phyloP scores from a whole-genome alignment of 768 basidiomycete species.

The Suillus hirtellus region DNA sequence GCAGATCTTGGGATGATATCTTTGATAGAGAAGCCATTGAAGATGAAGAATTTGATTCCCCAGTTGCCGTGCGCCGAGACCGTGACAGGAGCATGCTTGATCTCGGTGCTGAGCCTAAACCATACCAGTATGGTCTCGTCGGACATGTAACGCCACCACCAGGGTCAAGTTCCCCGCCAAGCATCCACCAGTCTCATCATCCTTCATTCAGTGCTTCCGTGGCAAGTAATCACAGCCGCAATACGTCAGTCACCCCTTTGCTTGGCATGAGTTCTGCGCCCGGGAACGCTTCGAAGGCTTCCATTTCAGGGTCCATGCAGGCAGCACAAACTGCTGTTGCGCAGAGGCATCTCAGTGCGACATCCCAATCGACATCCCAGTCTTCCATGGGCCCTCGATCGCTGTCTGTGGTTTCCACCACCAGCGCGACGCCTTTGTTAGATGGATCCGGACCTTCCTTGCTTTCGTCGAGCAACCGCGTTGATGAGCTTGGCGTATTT shows the following conservation, averaged over 20 bases:
- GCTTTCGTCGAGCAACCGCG: conserved; percentile 16
- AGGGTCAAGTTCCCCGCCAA: conserved; percentile 31
- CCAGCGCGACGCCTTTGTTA: conserved; percentile 6
- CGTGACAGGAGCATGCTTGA: conserved; percentile 32
- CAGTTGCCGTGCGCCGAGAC: conserved; percentile 19
- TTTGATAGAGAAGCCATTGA: conserved; percentile 43
- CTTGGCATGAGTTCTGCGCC: conserved; percentile 19
- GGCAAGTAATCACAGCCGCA: conserved; percentile 22
- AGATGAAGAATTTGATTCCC: conserved; percentile 27
- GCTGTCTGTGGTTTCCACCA: conserved; percentile 22
- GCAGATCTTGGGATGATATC: conserved; percentile 51
- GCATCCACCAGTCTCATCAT: conserved; percentile 19
- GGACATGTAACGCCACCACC: conserved; percentile 40
- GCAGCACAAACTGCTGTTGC: conserved; percentile 27
- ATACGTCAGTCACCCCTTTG: conserved; percentile 26
- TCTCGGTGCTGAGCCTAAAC: conserved; percentile 43
- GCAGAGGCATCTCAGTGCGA: conserved; percentile 13
- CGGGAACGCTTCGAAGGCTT: conserved; percentile 38
- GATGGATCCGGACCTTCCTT: background rate
- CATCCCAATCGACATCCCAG: conserved; percentile 2
- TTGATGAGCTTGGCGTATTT: conserved; percentile 20
- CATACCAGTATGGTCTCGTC: conserved; percentile 65
- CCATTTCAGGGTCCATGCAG: conserved; percentile 43
- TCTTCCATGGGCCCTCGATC: conserved; percentile 19
- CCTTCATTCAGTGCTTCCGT: conserved; percentile 14